Evolutionary conservation across 2,329 filamentous ascomycete species (phyloP).

Genomic region (Penicillium sp.): DNA sequence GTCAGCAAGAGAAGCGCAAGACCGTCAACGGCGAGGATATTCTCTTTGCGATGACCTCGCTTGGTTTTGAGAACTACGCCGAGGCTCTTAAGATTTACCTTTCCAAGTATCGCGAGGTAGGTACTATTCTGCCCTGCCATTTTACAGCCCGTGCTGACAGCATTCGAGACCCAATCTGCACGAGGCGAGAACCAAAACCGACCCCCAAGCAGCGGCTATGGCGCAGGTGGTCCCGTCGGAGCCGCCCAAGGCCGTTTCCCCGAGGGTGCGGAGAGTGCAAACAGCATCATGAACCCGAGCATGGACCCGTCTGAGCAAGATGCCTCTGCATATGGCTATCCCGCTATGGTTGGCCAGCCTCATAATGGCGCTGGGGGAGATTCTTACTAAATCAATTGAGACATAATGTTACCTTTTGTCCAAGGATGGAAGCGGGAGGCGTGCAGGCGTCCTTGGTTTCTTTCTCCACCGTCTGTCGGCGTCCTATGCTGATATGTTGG

Average conservation of each 20-base stretch:
- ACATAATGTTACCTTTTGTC: neutral
- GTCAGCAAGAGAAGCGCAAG: slow-evolving; percentile 98
- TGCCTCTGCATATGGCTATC: slow-evolving; percentile 43
- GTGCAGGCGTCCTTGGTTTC: slow-evolving; percentile 9
- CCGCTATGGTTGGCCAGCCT: slow-evolving; percentile 43
- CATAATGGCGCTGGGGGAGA: slow-evolving; percentile 48
- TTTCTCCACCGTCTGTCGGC: slow-evolving; percentile 2
- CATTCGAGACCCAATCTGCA: slow-evolving; percentile 69
- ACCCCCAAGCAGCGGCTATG: slow-evolving; percentile 48
- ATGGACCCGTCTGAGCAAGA: slow-evolving; percentile 47
- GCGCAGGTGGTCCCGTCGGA: slow-evolving; percentile 38
- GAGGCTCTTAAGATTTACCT: slow-evolving; percentile 98
- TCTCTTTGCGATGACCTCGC: slow-evolving; percentile 95
- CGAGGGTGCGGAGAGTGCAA: slow-evolving; percentile 40
- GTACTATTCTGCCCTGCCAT: slow-evolving; percentile 40
- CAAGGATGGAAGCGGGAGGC: slow-evolving; percentile 6
- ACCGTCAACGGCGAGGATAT: slow-evolving; percentile 99
- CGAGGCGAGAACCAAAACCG: slow-evolving; percentile 61
- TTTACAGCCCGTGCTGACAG: slow-evolving; percentile 37
- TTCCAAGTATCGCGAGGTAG: slow-evolving; percentile 94
- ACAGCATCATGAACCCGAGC: slow-evolving; percentile 43
- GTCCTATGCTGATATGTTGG: neutral
- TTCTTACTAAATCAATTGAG: slow-evolving; percentile 33
- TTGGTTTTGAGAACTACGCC: slow-evolving; percentile 98
- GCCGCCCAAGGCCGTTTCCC: slow-evolving; percentile 35